phyloP scores from a whole-genome alignment of 2,329 filamentous ascomycete genomes.

The Botrytis cinerea region DNA sequence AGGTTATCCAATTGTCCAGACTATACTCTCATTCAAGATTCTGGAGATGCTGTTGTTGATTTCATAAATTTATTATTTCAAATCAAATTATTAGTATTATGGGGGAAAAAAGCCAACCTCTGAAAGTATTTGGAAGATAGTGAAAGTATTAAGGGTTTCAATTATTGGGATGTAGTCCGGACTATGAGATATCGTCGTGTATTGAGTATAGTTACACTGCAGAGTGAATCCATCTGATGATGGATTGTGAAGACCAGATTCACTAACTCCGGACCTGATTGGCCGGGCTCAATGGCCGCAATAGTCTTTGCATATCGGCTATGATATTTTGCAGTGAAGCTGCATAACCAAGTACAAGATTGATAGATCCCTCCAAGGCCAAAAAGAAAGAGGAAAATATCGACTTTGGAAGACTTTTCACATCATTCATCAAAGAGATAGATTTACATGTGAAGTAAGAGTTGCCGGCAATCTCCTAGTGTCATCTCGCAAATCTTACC shows the following conservation, averaged over 20 bases:
- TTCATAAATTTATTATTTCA: neutral
- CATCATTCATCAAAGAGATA: neutral
- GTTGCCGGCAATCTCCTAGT: neutral
- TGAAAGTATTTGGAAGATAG: neutral
- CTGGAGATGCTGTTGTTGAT: neutral
- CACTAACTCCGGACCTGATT: neutral
- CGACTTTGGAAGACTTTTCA: neutral
- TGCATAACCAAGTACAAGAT: neutral
- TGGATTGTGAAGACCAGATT: neutral
- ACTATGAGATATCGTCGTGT: neutral
- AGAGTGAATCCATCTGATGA: constrained; percentile 4
- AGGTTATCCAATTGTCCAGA: neutral
- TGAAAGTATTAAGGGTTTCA: neutral
- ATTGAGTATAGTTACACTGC: constrained; percentile 20
- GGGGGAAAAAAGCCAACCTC: neutral
- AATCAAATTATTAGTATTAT: neutral
- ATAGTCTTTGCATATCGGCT: neutral
- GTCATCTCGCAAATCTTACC: neutral
- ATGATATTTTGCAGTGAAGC: neutral
- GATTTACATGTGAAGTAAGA: neutral
- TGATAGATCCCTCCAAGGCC: neutral
- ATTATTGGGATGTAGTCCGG: neutral
- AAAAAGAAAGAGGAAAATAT: neutral
- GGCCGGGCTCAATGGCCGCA: neutral
- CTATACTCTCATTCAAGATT: neutral